A percentile compares a stretch with the other conserved stretches of the same genome.
These are phyloP conservation scores for Neophaeococcomyces aloes DNA, from an alignment of 2,329 filamentous ascomycete species.

Conservation along the genomic window DNA sequence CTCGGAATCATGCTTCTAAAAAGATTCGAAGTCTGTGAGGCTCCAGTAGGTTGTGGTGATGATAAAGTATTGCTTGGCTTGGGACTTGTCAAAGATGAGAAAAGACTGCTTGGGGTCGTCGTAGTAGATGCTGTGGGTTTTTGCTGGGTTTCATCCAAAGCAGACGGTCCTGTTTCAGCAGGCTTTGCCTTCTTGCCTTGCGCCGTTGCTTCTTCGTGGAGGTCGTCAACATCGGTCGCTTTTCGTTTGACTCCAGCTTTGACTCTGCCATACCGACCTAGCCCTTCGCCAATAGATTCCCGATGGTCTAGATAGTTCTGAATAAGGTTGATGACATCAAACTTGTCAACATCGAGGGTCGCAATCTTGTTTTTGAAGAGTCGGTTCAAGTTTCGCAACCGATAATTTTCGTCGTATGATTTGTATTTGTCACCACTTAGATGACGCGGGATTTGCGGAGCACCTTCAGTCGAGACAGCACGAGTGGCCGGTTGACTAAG, in stretches of 20 bases:
- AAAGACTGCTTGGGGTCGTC: neutral
- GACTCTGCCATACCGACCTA: slow-evolving; percentile 20
- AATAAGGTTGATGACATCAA: slow-evolving; percentile 29
- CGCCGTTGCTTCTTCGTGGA: slow-evolving; percentile 10
- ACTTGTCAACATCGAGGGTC: slow-evolving; percentile 24
- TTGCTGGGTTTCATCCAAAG: neutral
- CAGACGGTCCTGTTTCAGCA: neutral
- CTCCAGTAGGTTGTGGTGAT: neutral
- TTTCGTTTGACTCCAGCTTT: slow-evolving; percentile 24
- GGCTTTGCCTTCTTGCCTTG: slow-evolving; percentile 21
- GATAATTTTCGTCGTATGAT: slow-evolving; percentile 22
- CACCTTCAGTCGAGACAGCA: slow-evolving; percentile 18
- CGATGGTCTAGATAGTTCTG: slow-evolving; percentile 31
- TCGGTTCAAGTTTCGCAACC: slow-evolving; percentile 28
- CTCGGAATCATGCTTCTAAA: slow-evolving; percentile 8
- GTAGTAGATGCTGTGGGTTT: neutral
- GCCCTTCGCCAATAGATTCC: slow-evolving; percentile 28
- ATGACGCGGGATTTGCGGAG: slow-evolving; percentile 15
- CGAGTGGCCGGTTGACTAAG: slow-evolving; percentile 9
- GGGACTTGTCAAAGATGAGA: neutral
- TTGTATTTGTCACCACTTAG: slow-evolving; percentile 18
- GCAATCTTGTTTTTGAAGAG: slow-evolving; percentile 27
- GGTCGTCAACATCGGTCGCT: slow-evolving; percentile 16
- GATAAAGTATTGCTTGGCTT: slow-evolving; percentile 4
- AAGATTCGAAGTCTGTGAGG: slow-evolving; percentile 7